Base-by-base conservation (phyloP, 805 yeast genomes). In the Candida maesae region DNA sequence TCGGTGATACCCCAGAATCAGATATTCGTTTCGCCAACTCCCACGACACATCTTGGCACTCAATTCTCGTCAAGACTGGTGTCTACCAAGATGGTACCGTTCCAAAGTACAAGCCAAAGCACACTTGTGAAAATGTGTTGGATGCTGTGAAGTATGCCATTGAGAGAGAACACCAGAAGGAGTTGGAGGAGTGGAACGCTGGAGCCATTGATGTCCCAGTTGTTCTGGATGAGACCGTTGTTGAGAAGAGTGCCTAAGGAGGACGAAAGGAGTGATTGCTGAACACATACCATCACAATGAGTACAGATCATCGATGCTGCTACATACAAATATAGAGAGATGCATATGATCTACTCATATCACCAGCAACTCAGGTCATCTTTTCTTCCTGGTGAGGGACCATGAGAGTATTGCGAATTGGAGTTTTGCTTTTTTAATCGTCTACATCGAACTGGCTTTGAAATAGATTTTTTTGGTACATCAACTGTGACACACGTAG, bases 1-100 rank as follows among this genome's bases (percentile, higher is more conserved):
- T 85, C 38, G 95, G 95, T 54, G 95, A 85, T 58, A 85, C 95
- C 12, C 95, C 95, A 15, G 95, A 85, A 65, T 81, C 90, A 6
- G 95, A 85, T 61, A 85, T 85, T 49, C 71, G 93, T 61, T 86
- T 86, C 66, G 95, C 95, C 39, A 85, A 85, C 66, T 80, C 89
- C 15, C 91, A 84, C 63, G 93, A 85, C 59, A 77, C 77, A 45
- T 78, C 88, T 23, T 85, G 95, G 95, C 79, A 74, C 64, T 84
- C 95, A 20, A 85, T 86, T 44, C 70, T 85, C 56, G 95, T 85
- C 29, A 82, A 85, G 64, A 85, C 95, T 28, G 95, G 95, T 60
- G 95, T 85, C 42, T 85, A 84, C 64, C 80, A 84, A 64, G 87
- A 75, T 34, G 90, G 91, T 16, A 79, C 91, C 8, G 74, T 63